phyloP scores from a whole-genome alignment of 441 rosid species.

The Populus hybrid region DNA sequence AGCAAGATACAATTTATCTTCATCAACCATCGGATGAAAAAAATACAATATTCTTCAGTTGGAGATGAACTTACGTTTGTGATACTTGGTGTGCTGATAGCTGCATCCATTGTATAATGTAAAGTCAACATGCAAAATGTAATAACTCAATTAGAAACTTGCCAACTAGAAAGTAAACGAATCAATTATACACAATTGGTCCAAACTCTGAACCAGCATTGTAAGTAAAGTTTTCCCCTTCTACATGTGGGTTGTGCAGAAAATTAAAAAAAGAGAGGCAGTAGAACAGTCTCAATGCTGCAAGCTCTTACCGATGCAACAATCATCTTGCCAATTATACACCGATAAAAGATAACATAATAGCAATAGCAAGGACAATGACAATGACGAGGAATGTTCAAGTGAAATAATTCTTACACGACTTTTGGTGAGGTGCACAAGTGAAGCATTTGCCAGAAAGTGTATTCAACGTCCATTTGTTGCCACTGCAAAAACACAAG shows the following conservation, averaged over 20 bases:
- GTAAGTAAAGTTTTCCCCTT: neutral
- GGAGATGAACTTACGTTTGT: slow-evolving; percentile 75
- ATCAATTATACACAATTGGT: neutral
- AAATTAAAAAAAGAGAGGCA: neutral
- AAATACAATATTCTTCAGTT: neutral
- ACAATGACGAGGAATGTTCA: neutral
- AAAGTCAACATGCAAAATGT: slow-evolving; percentile 47
- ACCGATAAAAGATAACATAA: neutral
- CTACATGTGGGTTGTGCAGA: neutral
- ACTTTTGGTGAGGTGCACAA: slow-evolving; percentile 97
- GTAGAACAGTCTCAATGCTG: neutral
- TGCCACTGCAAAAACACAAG: slow-evolving; percentile 69
- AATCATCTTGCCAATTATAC: neutral
- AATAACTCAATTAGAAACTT: slow-evolving; percentile 35
- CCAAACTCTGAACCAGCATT: neutral
- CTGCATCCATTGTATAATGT: slow-evolving; percentile 44
- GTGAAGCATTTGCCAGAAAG: slow-evolving; percentile 99
- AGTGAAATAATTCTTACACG: slow-evolving; percentile 52
- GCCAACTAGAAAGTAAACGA: slow-evolving; percentile 8
- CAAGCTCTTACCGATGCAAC: neutral
- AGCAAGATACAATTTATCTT: neutral
- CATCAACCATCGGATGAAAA: neutral
- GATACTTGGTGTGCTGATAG: slow-evolving; percentile 96
- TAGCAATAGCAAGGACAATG: neutral
- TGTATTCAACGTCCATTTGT: slow-evolving; percentile 99